These are phyloP conservation scores for Lonicera japonica DNA, from an alignment of 129 eudicot genomes.

Conservation along the genomic window DNA sequence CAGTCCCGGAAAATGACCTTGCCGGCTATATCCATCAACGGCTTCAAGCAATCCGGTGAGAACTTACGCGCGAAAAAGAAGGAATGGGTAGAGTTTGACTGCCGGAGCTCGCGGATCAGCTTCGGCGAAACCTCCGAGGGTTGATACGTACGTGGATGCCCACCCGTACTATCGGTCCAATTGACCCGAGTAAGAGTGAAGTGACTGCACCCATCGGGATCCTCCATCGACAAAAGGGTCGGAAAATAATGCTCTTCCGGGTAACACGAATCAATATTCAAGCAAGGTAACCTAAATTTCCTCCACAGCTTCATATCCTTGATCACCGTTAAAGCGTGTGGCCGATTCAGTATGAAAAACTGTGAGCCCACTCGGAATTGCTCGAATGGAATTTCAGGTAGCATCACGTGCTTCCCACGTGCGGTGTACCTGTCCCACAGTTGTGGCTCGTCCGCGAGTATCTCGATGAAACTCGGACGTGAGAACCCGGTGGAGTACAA, in stretches of 20 bases:
- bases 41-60: slow-evolving; percentile 58
- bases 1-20: slow-evolving; percentile 54
- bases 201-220: slow-evolving; percentile 47
- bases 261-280: slow-evolving; percentile 55
- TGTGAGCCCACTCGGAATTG: slow-evolving; percentile 69
- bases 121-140: slow-evolving; percentile 52
- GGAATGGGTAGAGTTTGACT: slow-evolving; percentile 43
- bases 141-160: slow-evolving; percentile 60
- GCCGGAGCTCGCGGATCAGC: slow-evolving; percentile 36
- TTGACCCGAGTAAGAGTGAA: slow-evolving; percentile 69
- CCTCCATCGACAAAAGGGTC: slow-evolving; percentile 74
- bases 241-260: slow-evolving; percentile 91
- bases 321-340: slow-evolving; percentile 39
- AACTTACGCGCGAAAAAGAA: slow-evolving; percentile 70
- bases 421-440: slow-evolving; percentile 58
- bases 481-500: slow-evolving; percentile 10
- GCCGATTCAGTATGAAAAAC: slow-evolving; percentile 43
- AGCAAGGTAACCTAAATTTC: slow-evolving; percentile 60
- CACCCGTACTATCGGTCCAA: slow-evolving; percentile 61
- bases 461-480: slow-evolving; percentile 43
- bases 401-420: slow-evolving; percentile 52
- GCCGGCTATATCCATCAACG: slow-evolving; percentile 44
- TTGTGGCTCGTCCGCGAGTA: slow-evolving; percentile 39
- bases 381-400: slow-evolving; percentile 62
- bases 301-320: slow-evolving; percentile 57